Base-by-base conservation (phyloP, 768 basidiomycete species). In the Tephrocybe sp. region DNA sequence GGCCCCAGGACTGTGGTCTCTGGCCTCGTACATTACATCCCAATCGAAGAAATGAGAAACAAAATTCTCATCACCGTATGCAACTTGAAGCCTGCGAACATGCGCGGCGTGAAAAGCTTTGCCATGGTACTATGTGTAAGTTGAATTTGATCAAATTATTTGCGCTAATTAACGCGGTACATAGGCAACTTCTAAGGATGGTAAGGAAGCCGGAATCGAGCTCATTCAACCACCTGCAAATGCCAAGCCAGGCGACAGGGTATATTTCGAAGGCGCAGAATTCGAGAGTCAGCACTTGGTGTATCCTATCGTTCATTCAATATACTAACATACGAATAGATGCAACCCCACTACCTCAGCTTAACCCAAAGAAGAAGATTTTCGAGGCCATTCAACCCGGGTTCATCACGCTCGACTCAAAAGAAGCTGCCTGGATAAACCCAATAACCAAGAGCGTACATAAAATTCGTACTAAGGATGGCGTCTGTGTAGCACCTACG, bases 301-400 rank as follows among this genome's bases (percentile, higher is more conserved):
- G 2, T 40, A 24, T 10, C 22, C 4, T 25, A 5, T 27, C 21
- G 16, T n/a, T 8, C 38, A 38, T 24, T 13, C 34, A 7, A 21
- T 8, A 45, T 47, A 5, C 19, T 55, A 19, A 50, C 9, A 54
- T 22, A 36, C 43, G 33, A 23, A 18, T 43, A 86, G 86, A 72
- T 57, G 76, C 76, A 1, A 77, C 74, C 16, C 88, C 94, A 0
- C 71, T 95, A 19, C 61, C 86, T 6, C 92, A 94, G 61, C 75
- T 99, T 49, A 97, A 97, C 68, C 97, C 97, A 11, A 99, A 98
- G 73, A 98, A 97, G 76, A 99, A 98, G 73, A 90, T 98, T 25
- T 99, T 97, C 61, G 97, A 99, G 71, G 87, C 94, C 0, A 82
- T 99, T 42, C 97, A 97, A 64, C 93, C 94, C 43, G 88, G 86